phyloP scores from a whole-genome alignment of 345 rosid species.

The Moricandia moricandioides region DNA sequence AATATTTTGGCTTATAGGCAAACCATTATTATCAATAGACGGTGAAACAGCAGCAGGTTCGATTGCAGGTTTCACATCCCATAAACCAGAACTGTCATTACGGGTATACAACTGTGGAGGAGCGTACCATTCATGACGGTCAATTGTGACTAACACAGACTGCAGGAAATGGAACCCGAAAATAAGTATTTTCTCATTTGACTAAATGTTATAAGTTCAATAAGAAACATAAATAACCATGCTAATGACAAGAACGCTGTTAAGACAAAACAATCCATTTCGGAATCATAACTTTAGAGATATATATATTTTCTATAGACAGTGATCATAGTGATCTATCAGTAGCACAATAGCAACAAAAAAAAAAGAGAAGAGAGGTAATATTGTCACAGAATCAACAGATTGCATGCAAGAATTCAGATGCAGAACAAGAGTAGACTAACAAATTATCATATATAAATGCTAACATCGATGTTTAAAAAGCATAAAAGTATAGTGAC shows the following conservation, averaged over 20 bases:
- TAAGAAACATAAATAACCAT: constrained; percentile 14
- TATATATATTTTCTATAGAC: background rate
- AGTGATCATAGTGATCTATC: constrained; percentile 11
- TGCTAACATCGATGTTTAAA: background rate
- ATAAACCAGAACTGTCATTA: constrained; percentile 80
- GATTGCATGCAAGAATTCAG: constrained; percentile 10
- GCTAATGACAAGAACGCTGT: background rate
- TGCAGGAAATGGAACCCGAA: constrained; percentile 42
- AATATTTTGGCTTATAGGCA: constrained; percentile 27
- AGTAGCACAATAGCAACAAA: constrained; percentile 5
- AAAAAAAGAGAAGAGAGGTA: constrained; percentile 3
- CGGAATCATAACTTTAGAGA: background rate
- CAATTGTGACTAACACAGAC: constrained; percentile 82
- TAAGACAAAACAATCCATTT: background rate
- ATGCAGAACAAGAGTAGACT: background rate
- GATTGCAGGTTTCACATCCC: constrained; percentile 72
- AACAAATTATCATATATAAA: constrained; percentile 9
- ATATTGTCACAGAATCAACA: constrained; percentile 14
- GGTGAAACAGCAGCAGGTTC: constrained; percentile 40
- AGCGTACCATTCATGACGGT: constrained; percentile 97
- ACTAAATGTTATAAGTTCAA: constrained; percentile 11
- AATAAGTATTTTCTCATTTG: constrained; percentile 24
- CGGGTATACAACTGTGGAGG: constrained; percentile 88
- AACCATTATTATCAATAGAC: constrained; percentile 39
- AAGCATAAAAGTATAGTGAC: background rate